phyloP scores from a whole-genome alignment of 805 yeast species.

The Saccharomycopsis sp. region DNA sequence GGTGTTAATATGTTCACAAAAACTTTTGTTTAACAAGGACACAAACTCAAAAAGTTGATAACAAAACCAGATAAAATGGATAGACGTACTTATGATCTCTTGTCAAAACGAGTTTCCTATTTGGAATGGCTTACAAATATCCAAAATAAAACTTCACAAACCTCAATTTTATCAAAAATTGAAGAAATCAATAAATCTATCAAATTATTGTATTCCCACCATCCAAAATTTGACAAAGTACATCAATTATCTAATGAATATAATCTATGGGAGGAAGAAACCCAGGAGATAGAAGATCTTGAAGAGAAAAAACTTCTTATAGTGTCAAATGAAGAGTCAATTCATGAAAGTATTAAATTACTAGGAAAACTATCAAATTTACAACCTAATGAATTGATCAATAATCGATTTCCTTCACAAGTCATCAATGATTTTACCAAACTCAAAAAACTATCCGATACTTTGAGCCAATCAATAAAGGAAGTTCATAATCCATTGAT shows the following conservation, averaged over 20 bases:
- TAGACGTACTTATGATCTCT: conserved; percentile 4
- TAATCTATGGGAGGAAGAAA: conserved; percentile 1
- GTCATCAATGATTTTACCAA: no score
- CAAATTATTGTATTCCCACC: neutral
- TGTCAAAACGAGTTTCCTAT: conserved; percentile 6
- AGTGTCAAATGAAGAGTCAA: conserved; percentile 1
- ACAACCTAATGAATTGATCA: neutral
- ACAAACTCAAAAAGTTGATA: no score
- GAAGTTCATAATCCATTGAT: no score
- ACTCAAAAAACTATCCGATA: no score
- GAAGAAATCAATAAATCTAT: conserved; percentile 1
- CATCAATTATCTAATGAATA: no score
- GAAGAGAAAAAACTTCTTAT: conserved; percentile 3
- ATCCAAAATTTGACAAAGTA: no score
- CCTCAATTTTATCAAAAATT: neutral
- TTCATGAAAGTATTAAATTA: neutral
- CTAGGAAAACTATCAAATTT: neutral
- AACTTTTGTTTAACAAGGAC: no score
- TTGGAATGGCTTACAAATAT: conserved; percentile 8
- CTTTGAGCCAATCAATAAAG: no score
- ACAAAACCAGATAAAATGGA: no score
- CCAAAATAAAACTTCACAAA: neutral
- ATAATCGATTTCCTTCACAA: neutral
- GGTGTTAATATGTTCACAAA: no score
- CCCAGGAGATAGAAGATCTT: neutral